Base-by-base conservation (phyloP, 352 stramenopile genomes). In the Globisporangium acanthophoron region DNA sequence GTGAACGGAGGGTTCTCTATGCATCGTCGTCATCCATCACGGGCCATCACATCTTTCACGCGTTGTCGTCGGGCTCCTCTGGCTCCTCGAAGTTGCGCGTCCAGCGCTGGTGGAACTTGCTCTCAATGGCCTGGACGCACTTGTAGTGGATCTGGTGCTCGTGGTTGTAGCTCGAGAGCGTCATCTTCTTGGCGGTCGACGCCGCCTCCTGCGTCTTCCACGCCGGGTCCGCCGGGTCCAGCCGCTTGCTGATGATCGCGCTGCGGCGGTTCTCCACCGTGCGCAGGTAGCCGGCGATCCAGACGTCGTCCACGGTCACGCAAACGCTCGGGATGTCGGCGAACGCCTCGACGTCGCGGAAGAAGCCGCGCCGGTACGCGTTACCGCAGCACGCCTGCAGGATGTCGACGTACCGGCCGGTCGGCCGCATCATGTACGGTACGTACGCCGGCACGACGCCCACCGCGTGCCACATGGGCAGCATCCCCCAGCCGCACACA, bases 121-220 rank as follows among this genome's bases (percentile, higher is more conserved):
- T 59, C 61, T 93, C 80, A 33, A 93, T 80, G 33, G 79, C 83
- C 49, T 87, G 57, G 21, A 93, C 80, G 56, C 80, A 93, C 69
- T 91, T 91, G 72, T 87, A 88, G 65, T 93, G 83, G 47, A 93
- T 58, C 60, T 84, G 76, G 54, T 93, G 73, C 54, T 85, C 79
- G 56, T 93, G 80, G 64, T 93, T 93, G 54, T 76, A 93, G 56
- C 71, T 84, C 9, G 83, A 93, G 5, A 93, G 70, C 61, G 79
- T 91, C 72, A 93, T 80, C 46, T 73, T 63, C 52, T 80, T 80
- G 7, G 60, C 59, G 6, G 73, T 49, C 0, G 59, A 50, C n/a
- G 74, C 79, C 0, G 76, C 64, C 62, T 92, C 83, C 31, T 69
- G 61, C 16, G 72, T 74, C 57, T 93, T 93, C 80, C 83, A 91